Percentiles rank a stretch among this genome's conserved stretches.
Conservation (phyloP, 352 stramenopile species). For the Globisporangium takayamanum region DNA sequence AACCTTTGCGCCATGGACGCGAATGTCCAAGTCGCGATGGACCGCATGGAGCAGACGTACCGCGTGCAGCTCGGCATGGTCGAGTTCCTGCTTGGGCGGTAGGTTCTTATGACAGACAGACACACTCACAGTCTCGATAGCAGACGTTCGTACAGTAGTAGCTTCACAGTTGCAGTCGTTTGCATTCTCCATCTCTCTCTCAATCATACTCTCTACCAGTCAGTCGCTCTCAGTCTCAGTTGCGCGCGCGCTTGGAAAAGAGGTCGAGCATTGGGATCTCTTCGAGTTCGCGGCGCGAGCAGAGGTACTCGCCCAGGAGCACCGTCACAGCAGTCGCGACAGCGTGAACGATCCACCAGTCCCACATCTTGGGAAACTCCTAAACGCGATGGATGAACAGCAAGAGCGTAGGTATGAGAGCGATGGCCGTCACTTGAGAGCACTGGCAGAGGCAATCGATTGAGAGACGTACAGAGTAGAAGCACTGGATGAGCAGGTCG, state of each 20-base stretch:
- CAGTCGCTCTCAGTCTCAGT: constrained; percentile 18
- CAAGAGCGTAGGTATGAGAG: background rate
- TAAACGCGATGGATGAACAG: constrained; percentile 10
- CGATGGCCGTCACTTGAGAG: too few species aligned
- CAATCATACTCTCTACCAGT: background rate
- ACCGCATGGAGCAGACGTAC: constrained; percentile 68
- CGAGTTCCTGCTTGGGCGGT: constrained; percentile 40
- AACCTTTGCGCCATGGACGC: constrained; percentile 48
- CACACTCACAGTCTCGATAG: too few species aligned
- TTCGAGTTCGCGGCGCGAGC: constrained; percentile 78
- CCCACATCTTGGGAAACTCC: constrained; percentile 81
- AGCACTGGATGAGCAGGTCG: constrained; percentile 70
- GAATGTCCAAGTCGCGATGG: constrained; percentile 49
- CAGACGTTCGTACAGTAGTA: background rate
- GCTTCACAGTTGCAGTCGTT: background rate
- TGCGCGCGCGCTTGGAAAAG: constrained; percentile 61
- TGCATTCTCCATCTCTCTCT: background rate
- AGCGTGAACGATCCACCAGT: constrained; percentile 83
- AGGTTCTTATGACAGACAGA: background rate
- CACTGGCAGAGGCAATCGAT: too few species aligned
- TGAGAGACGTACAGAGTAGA: constrained; percentile 59
- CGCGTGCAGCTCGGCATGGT: constrained; percentile 65
- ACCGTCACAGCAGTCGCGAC: constrained; percentile 68
- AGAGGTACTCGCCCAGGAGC: constrained; percentile 85
- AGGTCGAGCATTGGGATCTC: constrained; percentile 88